These are phyloP conservation scores for Aureobasidium sp. DNA, from an alignment of 2,329 filamentous ascomycete genomes.

Conservation along the genomic window DNA sequence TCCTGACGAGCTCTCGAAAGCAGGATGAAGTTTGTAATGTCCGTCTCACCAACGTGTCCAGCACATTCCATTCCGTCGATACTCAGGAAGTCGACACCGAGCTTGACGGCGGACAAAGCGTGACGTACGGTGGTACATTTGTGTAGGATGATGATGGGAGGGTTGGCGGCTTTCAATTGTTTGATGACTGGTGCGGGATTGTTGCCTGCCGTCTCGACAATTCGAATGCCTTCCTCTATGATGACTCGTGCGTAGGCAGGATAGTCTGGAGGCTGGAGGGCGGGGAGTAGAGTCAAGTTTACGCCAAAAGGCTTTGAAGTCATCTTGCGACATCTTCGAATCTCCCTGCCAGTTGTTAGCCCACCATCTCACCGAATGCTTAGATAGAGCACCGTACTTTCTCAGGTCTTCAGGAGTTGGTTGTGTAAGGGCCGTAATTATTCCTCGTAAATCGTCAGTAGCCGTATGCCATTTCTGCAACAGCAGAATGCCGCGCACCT, in stretches of 20 bases:
- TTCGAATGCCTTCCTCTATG: slow-evolving; percentile 83
- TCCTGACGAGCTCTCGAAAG: slow-evolving; percentile 77
- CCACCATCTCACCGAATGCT: too few relatives aligned
- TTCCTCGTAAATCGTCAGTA: too few relatives aligned
- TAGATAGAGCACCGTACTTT: slow-evolving; percentile 35
- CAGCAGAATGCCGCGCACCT: slow-evolving; percentile 47
- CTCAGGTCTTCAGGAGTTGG: slow-evolving; percentile 85
- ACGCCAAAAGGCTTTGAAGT: slow-evolving; percentile 79
- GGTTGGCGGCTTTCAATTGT: slow-evolving; percentile 71
- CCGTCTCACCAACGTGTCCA: slow-evolving; percentile 77
- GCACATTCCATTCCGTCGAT: slow-evolving; percentile 99
- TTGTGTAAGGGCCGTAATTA: slow-evolving; percentile 78
- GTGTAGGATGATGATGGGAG: slow-evolving; percentile 68
- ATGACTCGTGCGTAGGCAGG: slow-evolving; percentile 82
- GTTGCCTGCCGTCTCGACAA: slow-evolving; percentile 92
- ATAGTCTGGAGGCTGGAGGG: slow-evolving; percentile 87
- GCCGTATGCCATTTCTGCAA: too few relatives aligned
- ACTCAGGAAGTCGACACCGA: slow-evolving; percentile 91
- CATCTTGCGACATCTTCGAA: slow-evolving; percentile 74
- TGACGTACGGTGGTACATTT: slow-evolving; percentile 97
- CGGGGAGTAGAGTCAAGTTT: slow-evolving; percentile 88
- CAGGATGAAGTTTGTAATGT: slow-evolving; percentile 86
- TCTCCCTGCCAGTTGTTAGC: slow-evolving; percentile 48
- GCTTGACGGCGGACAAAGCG: slow-evolving; percentile 81
- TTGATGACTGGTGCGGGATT: slow-evolving; percentile 83